phyloP scores from a whole-genome alignment of 1,139 yeast genomes.

The Nematodospora anomalae region DNA sequence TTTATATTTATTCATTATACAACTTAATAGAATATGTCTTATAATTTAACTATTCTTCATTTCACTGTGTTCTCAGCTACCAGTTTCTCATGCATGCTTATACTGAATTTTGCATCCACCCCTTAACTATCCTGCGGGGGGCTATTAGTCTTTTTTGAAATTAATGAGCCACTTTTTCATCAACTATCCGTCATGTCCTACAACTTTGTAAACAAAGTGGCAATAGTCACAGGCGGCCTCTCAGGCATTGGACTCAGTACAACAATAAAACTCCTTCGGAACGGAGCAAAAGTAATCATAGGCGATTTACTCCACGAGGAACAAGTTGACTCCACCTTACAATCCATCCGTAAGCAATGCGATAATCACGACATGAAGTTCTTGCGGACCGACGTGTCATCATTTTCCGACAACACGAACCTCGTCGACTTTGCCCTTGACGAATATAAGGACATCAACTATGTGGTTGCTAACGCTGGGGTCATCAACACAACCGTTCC shows the following conservation, averaged over 20 bases:
- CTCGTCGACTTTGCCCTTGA: constrained; percentile 53
- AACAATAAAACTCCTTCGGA: constrained; percentile 20
- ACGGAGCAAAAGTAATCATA: constrained; percentile 22
- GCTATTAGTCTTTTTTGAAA: no score
- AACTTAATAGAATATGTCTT: no score
- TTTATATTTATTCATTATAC: no score
- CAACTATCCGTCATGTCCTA: constrained; percentile 4
- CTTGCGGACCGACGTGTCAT: constrained; percentile 46
- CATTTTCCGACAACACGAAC: constrained; percentile 37
- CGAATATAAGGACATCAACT: constrained; percentile 66
- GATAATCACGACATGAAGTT: constrained; percentile 14
- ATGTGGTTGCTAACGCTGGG: constrained; percentile 89
- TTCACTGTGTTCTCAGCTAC: no score
- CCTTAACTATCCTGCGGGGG: no score
- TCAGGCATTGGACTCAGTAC: constrained; percentile 28
- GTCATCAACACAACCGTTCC: constrained; percentile 78
- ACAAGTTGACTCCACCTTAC: constrained; percentile 13
- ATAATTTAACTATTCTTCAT: no score
- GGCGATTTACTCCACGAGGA: constrained; percentile 17
- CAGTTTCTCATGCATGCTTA: neutral
- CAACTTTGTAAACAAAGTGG: constrained; percentile 20
- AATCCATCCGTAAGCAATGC: constrained; percentile 8
- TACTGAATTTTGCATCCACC: constrained; percentile 1
- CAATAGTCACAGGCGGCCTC: constrained; percentile 30
- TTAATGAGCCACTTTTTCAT: no score